Percentiles rank a stretch among this genome's conserved stretches.
Evolutionary conservation across 73 alveolate species (phyloP).

Genomic region (Paramecium biaurelia): DNA sequence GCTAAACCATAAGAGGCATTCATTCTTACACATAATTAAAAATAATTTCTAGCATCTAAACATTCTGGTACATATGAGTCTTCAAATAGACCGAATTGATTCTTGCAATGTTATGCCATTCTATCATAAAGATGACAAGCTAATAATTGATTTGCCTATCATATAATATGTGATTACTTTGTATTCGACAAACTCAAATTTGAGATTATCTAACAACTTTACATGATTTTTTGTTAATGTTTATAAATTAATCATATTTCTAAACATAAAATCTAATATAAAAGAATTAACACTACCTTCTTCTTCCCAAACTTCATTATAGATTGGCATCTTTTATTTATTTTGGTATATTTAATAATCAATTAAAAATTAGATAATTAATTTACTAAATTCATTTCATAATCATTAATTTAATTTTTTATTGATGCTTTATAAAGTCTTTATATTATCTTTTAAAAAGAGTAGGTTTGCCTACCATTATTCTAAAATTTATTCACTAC

Average conservation of each 20-base stretch:
- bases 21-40: slow-evolving; percentile 55
- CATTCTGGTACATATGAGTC: slow-evolving; percentile 64
- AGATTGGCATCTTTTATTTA: slow-evolving; percentile 22
- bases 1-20: slow-evolving; percentile 60
- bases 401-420: neutral
- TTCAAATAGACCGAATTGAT: slow-evolving; percentile 59
- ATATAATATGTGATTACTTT: slow-evolving; percentile 35
- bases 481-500: neutral
- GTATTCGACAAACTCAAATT: slow-evolving; percentile 65
- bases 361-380: neutral
- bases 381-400: neutral
- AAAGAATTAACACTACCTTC: neutral
- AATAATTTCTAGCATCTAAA: slow-evolving; percentile 60
- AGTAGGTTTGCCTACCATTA: neutral
- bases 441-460: neutral
- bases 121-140: slow-evolving; percentile 65
- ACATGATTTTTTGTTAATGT: slow-evolving; percentile 61
- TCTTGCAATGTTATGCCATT: slow-evolving; percentile 65
- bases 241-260: slow-evolving; percentile 51
- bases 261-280: slow-evolving; percentile 39
- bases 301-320: slow-evolving; percentile 46
- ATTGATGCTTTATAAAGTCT: neutral
- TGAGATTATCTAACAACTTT: slow-evolving; percentile 45
- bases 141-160: slow-evolving; percentile 54
- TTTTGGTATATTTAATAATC: neutral